Evolutionary conservation across 1,284 basidiomycete species (phyloP), one percentile per base, ranked within the genome.

Genomic region (Sanghuangporus weigelae): DNA sequence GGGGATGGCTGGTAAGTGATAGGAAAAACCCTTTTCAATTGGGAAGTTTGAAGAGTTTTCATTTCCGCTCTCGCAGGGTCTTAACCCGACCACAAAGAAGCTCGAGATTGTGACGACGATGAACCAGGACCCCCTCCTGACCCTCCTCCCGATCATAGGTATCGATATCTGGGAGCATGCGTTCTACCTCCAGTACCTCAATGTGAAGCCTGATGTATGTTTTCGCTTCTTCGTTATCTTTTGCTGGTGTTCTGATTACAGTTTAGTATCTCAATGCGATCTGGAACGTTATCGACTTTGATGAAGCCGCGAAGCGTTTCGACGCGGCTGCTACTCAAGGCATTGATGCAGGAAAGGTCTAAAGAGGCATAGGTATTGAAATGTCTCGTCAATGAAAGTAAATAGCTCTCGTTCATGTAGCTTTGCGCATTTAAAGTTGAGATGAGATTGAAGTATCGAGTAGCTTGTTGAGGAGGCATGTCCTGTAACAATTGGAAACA

Each of bases 91-190:
- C 51, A 83, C 74, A 68, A 86, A 87, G 76, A 80, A 79, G 68
- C 84, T 95, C 57, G 90, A 90, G 77, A 82, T 92, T 71, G 73
- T 78, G 54, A 92, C 92, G 62, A 95, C 94, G 46, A 74, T 90
- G 26, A 95, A 96, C 83, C 94, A 96, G 80, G 94, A 96, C 75
- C 94, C 94, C 65, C 84, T 96, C 63, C 78, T 93, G 68, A 75
- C 77, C 50, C 89, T 85, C 73, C 76, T 84, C 66, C 91, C 93
- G 65, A 81, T 96, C 76, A 87, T 96, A 68, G 93, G 94, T 66
- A 87, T 96, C 68, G 95, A 96, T 72, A 83, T 92, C 71, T 95
- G 92, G 92, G 90, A 92, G 78, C 88, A 90, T 71, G 86, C 86
- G 23, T 89, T 87, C 76, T 89, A 90, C 77, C 81, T 90, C 68